Evolutionary conservation across 1,284 basidiomycete species (phyloP).

Genomic region (Microstroma glucosiphilum): DNA sequence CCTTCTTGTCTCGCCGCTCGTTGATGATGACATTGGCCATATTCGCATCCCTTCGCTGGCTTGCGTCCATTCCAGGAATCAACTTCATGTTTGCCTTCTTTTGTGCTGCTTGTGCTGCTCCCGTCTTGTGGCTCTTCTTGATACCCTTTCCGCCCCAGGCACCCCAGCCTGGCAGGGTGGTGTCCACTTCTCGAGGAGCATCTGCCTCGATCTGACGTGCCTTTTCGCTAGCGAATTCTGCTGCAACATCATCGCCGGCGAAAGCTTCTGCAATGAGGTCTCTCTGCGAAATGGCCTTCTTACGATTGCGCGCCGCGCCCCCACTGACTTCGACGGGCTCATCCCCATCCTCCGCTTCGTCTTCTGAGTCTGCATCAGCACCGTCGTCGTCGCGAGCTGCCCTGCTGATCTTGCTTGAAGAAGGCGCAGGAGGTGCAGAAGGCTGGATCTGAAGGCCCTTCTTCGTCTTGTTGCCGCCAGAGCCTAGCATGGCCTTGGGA

Average conservation of each 20-base stretch:
- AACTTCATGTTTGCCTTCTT: conserved; percentile 5
- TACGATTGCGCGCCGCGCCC: background rate
- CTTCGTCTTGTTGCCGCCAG: background rate
- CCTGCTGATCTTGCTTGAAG: background rate
- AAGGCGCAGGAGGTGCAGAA: background rate
- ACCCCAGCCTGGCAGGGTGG: conserved; percentile 91
- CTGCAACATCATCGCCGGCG: conserved; percentile 88
- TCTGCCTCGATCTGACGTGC: conserved; percentile 70
- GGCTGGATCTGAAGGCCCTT: background rate
- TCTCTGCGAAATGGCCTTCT: conserved; percentile 64
- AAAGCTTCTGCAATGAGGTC: conserved; percentile 90
- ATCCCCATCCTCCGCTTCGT: background rate
- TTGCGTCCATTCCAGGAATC: conserved; percentile 64
- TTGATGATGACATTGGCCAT: conserved; percentile 87
- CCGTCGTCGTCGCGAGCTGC: conserved; percentile 4
- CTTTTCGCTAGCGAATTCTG: conserved; percentile 80
- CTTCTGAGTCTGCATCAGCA: conserved; percentile 5
- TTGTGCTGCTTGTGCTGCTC: conserved; percentile 12
- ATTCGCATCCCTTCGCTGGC: conserved; percentile 71
- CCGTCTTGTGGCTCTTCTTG: conserved; percentile 44
- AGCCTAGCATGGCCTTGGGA: conserved; percentile 16
- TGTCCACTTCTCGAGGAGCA: conserved; percentile 74
- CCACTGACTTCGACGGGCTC: conserved; percentile 9
- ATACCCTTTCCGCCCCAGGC: conserved; percentile 79
- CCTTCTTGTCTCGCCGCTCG: conserved; percentile 89